Percentiles rank a stretch among this genome's conserved stretches.
Conservation (phyloP, 768 basidiomycete species). For the Trametopsis cervina region DNA sequence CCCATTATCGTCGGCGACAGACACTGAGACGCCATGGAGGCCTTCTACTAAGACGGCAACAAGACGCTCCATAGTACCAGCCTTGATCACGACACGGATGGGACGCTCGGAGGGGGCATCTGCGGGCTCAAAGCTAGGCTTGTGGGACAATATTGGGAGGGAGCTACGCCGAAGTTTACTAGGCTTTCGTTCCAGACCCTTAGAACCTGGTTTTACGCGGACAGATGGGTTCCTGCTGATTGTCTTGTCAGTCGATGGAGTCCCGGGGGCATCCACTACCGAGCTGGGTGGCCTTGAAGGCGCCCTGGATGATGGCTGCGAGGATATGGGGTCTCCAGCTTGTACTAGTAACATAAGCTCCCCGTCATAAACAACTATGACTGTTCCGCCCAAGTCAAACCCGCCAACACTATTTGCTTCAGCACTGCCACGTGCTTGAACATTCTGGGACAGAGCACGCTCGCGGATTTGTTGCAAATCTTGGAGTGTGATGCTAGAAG, state of each 20-base stretch:
- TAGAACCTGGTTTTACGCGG: slow-evolving; percentile 63
- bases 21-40: slow-evolving; percentile 67
- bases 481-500: slow-evolving; percentile 37
- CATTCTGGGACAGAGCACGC: slow-evolving; percentile 34
- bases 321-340: slow-evolving; percentile 35
- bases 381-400: slow-evolving; percentile 50
- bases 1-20: slow-evolving; percentile 81
- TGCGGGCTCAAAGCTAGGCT: slow-evolving; percentile 47
- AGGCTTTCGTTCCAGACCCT: slow-evolving; percentile 67
- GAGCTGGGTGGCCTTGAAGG: slow-evolving; percentile 71
- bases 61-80: slow-evolving; percentile 68
- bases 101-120: slow-evolving; percentile 67
- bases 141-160: slow-evolving; percentile 66
- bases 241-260: slow-evolving; percentile 31
- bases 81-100: slow-evolving; percentile 69
- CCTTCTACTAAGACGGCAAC: slow-evolving; percentile 76
- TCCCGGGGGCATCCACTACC: slow-evolving; percentile 36
- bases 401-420: slow-evolving; percentile 13
- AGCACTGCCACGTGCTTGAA: slow-evolving; percentile 4
- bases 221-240: slow-evolving; percentile 65
- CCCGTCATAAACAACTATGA: slow-evolving; percentile 69
- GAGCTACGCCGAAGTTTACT: slow-evolving; percentile 72
- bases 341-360: slow-evolving; percentile 70
- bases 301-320: slow-evolving; percentile 52
- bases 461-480: slow-evolving; percentile 60